Evolutionary conservation across 371 early-diverging fungal genomes (phyloP), one percentile per base, ranked within the genome.

Genomic region (Smittium mucronatum): DNA sequence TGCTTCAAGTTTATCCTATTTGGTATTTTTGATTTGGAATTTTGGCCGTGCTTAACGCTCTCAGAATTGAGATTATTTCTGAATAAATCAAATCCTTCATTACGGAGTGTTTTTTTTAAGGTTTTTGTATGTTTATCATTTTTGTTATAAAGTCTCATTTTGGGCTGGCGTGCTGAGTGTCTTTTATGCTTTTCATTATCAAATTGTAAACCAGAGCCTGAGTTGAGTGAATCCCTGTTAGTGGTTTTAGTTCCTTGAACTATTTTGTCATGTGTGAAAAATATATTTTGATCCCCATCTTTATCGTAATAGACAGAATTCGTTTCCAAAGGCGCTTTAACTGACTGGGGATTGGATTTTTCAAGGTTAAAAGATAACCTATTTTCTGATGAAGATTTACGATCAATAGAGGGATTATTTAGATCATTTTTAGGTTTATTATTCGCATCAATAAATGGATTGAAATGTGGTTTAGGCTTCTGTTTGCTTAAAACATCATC

Each of bases 401-500:
- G 11, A 11, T 5, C 11, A 5, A 47, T 5, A 11, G 47, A 47
- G 11, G 5, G 5, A 11, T 47, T 47, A 11, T 47, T 47, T 47
- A 47, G 47, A 11, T 47, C 47, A 21, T 47, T 47, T n/a, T n/a
- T n/a, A n/a, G n/a, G n/a, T n/a, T n/a, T n/a, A 21, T 47, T 21
- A 11, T 47, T 47, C 21, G 47, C 47, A 21, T 47, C 47, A 47
- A 47, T 47, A 47, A 47, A 47, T 11, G 47, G 11, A 47, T 47
- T 47, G 21, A 11, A 47, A 21, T 47, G 47, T 11, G 47, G 47
- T n/a, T 61, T 28, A 11, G n/a, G n/a, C 11, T n/a, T 25, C 34
- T 65, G n/a, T 33, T 65, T 33, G n/a, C 15, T 65, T 57, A 69
- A 69, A n/a, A n/a, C n/a, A 2, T 34, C 60, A 33, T 63, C 34